phyloP scores from a whole-genome alignment of 495 filamentous ascomycete species.

The Neurospora tetrasperma region DNA sequence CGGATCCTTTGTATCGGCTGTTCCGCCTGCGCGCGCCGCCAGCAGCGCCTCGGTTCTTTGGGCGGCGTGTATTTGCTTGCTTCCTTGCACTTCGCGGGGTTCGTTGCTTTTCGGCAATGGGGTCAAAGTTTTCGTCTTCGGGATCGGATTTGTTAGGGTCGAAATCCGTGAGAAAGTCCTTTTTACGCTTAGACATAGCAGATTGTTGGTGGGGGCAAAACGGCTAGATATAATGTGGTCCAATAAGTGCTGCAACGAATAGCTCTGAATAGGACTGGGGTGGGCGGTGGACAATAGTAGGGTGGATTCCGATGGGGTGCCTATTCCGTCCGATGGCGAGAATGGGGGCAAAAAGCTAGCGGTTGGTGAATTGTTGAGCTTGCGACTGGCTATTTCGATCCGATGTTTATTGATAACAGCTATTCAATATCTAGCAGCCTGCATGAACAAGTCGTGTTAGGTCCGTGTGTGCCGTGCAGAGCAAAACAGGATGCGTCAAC shows the following conservation, averaged over 20 bases:
- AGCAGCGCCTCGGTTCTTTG: neutral
- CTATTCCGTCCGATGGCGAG: neutral
- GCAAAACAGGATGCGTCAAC: neutral
- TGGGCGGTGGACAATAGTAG: neutral
- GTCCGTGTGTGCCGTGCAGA: neutral
- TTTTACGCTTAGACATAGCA: conserved; percentile 48
- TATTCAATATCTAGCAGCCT: neutral
- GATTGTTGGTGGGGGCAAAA: neutral
- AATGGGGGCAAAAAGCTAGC: neutral
- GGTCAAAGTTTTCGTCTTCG: conserved; percentile 69
- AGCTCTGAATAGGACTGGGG: neutral
- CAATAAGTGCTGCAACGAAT: neutral
- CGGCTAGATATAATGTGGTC: neutral
- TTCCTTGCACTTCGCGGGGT: conserved; percentile 25
- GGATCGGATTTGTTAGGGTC: conserved; percentile 79
- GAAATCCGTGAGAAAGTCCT: conserved; percentile 49
- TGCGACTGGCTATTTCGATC: neutral
- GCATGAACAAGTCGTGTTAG: neutral
- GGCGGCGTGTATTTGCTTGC: conserved; percentile 29
- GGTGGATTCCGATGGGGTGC: neutral
- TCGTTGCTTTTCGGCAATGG: conserved; percentile 31
- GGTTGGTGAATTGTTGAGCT: neutral
- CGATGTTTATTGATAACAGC: neutral
- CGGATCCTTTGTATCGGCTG: conserved; percentile 47
- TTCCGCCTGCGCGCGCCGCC: conserved; percentile 36